Conservation (phyloP, 2,329 filamentous ascomycete species). For the Cladosporium cucumerinum region DNA sequence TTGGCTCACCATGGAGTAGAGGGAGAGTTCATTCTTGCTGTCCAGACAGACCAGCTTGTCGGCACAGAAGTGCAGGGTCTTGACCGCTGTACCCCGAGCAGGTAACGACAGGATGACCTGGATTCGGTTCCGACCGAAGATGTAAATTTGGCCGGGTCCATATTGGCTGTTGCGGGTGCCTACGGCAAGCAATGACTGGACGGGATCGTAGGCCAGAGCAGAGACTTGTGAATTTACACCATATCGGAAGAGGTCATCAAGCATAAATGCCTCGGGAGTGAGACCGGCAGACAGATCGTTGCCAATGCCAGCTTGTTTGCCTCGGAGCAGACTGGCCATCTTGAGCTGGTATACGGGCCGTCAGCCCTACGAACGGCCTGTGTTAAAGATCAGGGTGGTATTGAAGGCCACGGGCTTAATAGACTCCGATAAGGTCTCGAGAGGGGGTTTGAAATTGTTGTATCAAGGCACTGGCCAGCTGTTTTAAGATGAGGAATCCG, state of each 20-base stretch:
- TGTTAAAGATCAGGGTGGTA: not conserved
- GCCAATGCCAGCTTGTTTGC: constrained; percentile 90
- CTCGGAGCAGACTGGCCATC: constrained; percentile 85
- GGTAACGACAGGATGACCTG: constrained; percentile 69
- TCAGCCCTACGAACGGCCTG: constrained; percentile 12
- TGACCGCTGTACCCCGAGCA: constrained; percentile 66
- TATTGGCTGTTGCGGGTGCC: constrained; percentile 86
- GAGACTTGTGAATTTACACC: constrained; percentile 68
- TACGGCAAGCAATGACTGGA: constrained; percentile 89
- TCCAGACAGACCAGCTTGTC: constrained; percentile 84
- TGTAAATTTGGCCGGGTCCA: constrained; percentile 80
- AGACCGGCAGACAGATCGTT: constrained; percentile 85
- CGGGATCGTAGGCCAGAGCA: constrained; percentile 83
- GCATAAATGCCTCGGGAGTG: constrained; percentile 70
- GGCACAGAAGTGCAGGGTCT: constrained; percentile 75
- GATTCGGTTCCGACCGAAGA: constrained; percentile 80
- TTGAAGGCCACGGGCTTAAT: not conserved
- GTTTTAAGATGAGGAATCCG: not conserved
- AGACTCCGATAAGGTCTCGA: not conserved
- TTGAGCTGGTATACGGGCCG: constrained; percentile 17
- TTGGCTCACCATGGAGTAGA: constrained; percentile 77
- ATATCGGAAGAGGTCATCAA: constrained; percentile 77
- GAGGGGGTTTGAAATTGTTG: not conserved
- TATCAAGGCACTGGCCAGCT: not conserved
- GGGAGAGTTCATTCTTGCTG: constrained; percentile 75